Conservation (phyloP, 495 filamentous ascomycete species). For the Thozetella sp. region DNA sequence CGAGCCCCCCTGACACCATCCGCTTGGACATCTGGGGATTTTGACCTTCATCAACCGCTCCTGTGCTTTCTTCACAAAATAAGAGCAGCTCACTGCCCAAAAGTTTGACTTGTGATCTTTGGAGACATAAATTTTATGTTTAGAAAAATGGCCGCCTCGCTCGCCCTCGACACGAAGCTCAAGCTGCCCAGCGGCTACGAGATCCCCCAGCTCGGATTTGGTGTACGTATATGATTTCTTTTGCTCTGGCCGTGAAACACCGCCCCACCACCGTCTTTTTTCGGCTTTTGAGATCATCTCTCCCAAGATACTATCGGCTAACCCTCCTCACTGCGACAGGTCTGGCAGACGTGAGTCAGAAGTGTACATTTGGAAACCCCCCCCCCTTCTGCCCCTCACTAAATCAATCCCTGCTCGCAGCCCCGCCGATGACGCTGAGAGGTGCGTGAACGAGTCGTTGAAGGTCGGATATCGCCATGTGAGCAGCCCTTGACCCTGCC, state of each 20-base stretch:
- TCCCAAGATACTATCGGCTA: too few species aligned
- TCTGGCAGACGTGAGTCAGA: conserved; percentile 69
- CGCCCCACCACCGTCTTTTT: too few species aligned
- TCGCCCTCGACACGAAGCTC: conserved; percentile 64
- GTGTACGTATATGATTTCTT: too few species aligned
- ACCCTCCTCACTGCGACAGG: too few species aligned
- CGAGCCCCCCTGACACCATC: too few species aligned
- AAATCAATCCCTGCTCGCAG: conserved; percentile 11
- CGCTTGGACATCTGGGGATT: too few species aligned
- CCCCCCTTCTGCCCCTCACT: conserved; percentile 39
- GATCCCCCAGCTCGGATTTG: conserved; percentile 75
- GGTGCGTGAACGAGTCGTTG: conserved; percentile 62
- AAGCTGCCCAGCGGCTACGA: conserved; percentile 77
- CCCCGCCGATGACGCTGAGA: conserved; percentile 37
- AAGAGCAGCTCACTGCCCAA: background rate
- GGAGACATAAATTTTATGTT: background rate
- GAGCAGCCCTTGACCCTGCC: conserved; percentile 12
- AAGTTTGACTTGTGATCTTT: background rate
- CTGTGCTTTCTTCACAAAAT: too few species aligned
- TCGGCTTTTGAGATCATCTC: too few species aligned
- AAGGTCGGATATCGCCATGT: conserved; percentile 75
- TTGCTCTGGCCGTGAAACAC: too few species aligned
- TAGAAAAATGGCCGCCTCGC: conserved; percentile 50
- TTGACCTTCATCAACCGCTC: too few species aligned
- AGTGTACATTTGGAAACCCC: conserved; percentile 17